These are phyloP conservation scores for Zelopaecilomyces penicillatus DNA, from an alignment of 2,329 filamentous ascomycete genomes.

Conservation along the genomic window DNA sequence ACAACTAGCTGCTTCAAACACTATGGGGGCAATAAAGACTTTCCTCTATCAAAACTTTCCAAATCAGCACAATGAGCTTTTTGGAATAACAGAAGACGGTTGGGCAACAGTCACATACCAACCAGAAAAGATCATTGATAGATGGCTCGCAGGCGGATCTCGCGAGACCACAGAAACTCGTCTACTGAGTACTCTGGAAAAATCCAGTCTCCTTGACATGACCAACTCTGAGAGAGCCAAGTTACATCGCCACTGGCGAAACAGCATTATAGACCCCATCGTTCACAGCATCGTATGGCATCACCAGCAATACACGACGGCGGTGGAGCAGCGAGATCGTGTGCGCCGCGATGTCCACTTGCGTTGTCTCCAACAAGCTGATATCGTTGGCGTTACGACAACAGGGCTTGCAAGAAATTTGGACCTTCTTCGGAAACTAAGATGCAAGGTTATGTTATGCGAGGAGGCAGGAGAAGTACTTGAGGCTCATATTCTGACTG, in stretches of 20 bases:
- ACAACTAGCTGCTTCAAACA: neutral
- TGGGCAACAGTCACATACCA: neutral
- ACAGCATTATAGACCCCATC: conserved; percentile 3
- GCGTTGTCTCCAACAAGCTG: conserved; percentile 28
- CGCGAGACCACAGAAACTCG: neutral
- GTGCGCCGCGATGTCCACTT: conserved; percentile 10
- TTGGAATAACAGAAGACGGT: conserved; percentile 2
- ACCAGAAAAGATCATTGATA: neutral
- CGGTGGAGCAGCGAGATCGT: conserved; percentile 4
- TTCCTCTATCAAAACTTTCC: neutral
- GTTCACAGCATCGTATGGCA: conserved; percentile 8
- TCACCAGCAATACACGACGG: conserved; percentile 1
- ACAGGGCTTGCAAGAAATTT: conserved; percentile 47
- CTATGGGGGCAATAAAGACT: conserved; percentile 1
- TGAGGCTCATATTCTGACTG: conserved; percentile 53
- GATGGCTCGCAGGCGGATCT: conserved; percentile 2
- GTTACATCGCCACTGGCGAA: conserved; percentile 7
- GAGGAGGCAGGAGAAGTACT: conserved; percentile 64
- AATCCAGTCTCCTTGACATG: neutral
- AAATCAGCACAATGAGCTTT: conserved; percentile 1
- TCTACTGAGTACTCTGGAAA: neutral
- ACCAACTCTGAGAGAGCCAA: conserved; percentile 4
- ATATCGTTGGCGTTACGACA: conserved; percentile 52
- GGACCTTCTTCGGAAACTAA: conserved; percentile 37
- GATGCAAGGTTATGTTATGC: conserved; percentile 50